Evolutionary conservation across 106 monocot genomes (phyloP).

Genomic region (Platanthera guangdongensis): DNA sequence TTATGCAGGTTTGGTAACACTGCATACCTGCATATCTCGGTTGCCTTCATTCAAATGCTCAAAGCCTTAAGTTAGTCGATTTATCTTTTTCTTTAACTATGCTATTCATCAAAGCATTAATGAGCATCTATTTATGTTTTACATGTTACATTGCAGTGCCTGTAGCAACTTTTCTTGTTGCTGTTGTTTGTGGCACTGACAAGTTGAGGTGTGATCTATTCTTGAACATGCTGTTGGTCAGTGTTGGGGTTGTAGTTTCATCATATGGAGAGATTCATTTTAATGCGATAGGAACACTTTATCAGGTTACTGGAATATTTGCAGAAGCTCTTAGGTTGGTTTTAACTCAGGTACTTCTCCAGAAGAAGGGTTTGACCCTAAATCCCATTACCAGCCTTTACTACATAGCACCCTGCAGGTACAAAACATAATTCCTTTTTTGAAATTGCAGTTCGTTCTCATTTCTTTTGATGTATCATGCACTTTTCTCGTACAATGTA

Average conservation of each 20-base stretch:
- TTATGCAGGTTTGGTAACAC: conserved; percentile 65
- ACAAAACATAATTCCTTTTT: conserved; percentile 5
- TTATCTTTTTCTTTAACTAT: neutral
- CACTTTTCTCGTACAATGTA: no score
- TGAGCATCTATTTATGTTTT: conserved; percentile 9
- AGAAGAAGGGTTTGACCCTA: conserved; percentile 83
- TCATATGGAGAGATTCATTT: conserved; percentile 98
- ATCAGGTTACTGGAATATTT: conserved; percentile 85
- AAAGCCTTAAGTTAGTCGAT: conserved; percentile 56
- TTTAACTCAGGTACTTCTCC: conserved; percentile 90
- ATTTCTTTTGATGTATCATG: no score
- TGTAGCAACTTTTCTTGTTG: conserved; percentile 89
- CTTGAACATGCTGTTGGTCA: conserved; percentile 90
- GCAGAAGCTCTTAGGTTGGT: conserved; percentile 96
- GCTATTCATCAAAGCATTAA: neutral
- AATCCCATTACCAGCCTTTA: conserved; percentile 95
- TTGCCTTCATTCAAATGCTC: conserved; percentile 76
- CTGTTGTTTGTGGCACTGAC: conserved; percentile 87
- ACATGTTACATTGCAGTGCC: conserved; percentile 63
- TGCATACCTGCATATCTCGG: conserved; percentile 63
- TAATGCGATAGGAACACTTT: conserved; percentile 77
- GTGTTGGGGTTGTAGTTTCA: conserved; percentile 88
- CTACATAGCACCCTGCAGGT: conserved; percentile 99
- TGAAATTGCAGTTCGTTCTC: no score
- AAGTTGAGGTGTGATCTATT: conserved; percentile 78